Conservation (phyloP, 257 asterid genomes). For the Penstemon eatonii region DNA sequence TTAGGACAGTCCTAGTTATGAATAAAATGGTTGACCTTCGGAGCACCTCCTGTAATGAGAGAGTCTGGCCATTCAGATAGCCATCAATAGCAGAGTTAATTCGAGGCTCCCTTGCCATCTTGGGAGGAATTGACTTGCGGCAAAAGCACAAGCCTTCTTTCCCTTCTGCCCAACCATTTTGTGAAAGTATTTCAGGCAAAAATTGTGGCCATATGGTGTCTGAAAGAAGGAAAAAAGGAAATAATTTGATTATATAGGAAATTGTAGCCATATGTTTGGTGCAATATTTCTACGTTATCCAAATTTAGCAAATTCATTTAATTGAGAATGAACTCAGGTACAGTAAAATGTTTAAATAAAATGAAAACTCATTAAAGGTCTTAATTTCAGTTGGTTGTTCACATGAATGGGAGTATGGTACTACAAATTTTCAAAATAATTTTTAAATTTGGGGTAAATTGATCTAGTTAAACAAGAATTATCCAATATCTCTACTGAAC, state of each 20-base stretch:
- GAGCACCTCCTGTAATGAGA: slow-evolving; percentile 50
- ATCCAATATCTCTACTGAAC: no score
- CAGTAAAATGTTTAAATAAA: no score
- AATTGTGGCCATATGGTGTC: slow-evolving; percentile 98
- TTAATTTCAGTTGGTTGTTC: no score
- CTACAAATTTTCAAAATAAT: no score
- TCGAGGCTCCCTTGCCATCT: slow-evolving; percentile 84
- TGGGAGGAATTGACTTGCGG: slow-evolving; percentile 58
- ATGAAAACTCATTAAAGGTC: no score
- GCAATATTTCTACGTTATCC: no score
- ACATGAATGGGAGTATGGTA: no score
- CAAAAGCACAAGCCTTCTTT: slow-evolving; percentile 74
- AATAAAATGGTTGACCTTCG: slow-evolving; percentile 53
- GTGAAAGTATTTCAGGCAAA: slow-evolving; percentile 85
- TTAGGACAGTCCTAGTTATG: slow-evolving; percentile 89
- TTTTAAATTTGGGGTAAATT: no score
- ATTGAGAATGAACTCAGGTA: no score
- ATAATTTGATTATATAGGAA: not conserved
- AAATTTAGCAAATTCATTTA: no score
- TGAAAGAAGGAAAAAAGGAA: slow-evolving; percentile 34
- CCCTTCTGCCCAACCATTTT: slow-evolving; percentile 61
- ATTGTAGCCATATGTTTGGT: no score
- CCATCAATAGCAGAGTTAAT: slow-evolving; percentile 83
- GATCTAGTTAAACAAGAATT: no score
- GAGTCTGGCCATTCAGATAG: slow-evolving; percentile 70